Conservation (phyloP, 257 asterid genomes). For the Nyctanthes arbortristis region DNA sequence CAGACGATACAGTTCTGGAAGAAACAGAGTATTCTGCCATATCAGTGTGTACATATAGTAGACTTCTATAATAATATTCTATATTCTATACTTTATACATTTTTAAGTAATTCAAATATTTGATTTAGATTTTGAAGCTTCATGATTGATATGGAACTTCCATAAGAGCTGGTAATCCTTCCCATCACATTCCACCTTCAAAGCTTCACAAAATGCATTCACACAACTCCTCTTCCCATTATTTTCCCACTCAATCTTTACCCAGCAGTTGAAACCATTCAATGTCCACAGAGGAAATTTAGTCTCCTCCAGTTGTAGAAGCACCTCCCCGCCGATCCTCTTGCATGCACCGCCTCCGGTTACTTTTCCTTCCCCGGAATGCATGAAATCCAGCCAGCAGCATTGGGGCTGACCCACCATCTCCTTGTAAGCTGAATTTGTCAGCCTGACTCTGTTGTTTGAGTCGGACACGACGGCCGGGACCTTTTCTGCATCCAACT, state of each 20-base stretch:
- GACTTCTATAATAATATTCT: not conserved
- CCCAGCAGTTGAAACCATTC: slow-evolving; percentile 63
- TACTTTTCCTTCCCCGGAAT: not conserved
- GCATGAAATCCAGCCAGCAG: slow-evolving; percentile 68
- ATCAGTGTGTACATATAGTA: not conserved
- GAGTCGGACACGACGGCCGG: slow-evolving; percentile 79
- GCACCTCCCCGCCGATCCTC: slow-evolving; percentile 87
- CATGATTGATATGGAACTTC: slow-evolving; percentile 55
- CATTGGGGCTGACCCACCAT: slow-evolving; percentile 97
- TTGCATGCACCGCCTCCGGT: slow-evolving; percentile 41
- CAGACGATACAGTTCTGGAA: not conserved
- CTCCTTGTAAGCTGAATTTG: slow-evolving; percentile 79
- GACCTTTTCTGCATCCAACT: slow-evolving; percentile 54
- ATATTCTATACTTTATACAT: slow-evolving; percentile 8
- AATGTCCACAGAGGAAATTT: slow-evolving; percentile 12
- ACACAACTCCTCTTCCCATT: slow-evolving; percentile 53
- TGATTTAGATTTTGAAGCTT: slow-evolving; percentile 25
- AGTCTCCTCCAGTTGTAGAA: slow-evolving; percentile 44
- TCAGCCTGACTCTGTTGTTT: slow-evolving; percentile 59
- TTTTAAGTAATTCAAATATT: slow-evolving; percentile 20
- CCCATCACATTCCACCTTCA: slow-evolving; percentile 49
- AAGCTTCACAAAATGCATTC: slow-evolving; percentile 49
- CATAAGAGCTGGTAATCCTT: slow-evolving; percentile 76
- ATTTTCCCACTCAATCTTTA: slow-evolving; percentile 73
- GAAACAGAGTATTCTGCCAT: not conserved